Evolutionary conservation across 768 basidiomycete genomes (phyloP), one percentile per base, ranked within the genome.

Genomic region (Amanita molliuscula): DNA sequence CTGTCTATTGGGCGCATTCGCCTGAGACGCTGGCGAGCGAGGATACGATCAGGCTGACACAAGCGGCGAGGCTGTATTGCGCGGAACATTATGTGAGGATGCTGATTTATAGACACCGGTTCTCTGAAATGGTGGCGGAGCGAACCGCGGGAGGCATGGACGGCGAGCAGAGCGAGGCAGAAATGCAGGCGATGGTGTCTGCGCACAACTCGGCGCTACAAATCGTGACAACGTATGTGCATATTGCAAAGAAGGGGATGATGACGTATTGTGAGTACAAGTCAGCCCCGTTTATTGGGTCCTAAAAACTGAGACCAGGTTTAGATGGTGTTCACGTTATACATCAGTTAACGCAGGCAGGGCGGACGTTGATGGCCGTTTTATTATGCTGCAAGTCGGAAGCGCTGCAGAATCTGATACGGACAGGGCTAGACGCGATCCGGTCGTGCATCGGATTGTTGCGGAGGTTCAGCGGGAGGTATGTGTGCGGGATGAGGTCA

Each of bases 251-350:
- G 67, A 85, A 86, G 70, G 81, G 91, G 53, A 57, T 94, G 58
- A 94, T 96, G 91, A 94, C 92, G 4, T 96, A 93, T 59, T 95
- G 89, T 92, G 58, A 67, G 89, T 75, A 33, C 56, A 38, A 51
- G 46, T 36, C 31, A 31, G 31, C 31, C 43, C 16, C 21, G 43
- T 53, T 23, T 48, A 42, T 55, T 21, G 42, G 35, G 49, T 44
- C 44, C 51, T 40, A n/a, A 48, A 9, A 7, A 9, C 26, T 31
- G 23, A n/a, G 36, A 13, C 31, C 13, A 29, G 15, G 44, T 50
- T 6, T 59, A 93, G 90, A 92, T 64, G 92, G 92, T 2, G 91
- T 95, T 1, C 91, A 94, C 62, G 91, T 94, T 53, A 95, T 96
- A 41, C 92, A 96, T 61, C 93, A 96, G 63, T 71, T 95, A 52